Percentiles rank a stretch among this genome's conserved stretches.
Evolutionary conservation across 768 basidiomycete genomes (phyloP).

Genomic region (Exsudoporus frostii): DNA sequence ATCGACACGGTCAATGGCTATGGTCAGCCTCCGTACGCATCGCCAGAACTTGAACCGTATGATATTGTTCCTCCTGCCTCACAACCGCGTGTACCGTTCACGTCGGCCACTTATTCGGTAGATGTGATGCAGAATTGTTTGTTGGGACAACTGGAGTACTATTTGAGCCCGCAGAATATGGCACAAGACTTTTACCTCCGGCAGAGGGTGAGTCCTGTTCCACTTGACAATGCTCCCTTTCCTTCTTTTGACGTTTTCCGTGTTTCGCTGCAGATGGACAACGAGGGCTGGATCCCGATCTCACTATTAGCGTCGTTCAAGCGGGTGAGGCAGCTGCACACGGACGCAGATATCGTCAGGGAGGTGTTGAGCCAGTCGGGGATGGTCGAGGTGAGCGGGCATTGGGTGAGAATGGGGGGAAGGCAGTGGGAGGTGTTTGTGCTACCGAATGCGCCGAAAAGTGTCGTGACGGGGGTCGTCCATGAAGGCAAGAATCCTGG

Average conservation of each 20-base stretch:
- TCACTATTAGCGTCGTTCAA: constrained; percentile 83
- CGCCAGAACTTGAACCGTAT: constrained; percentile 31
- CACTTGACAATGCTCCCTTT: not conserved
- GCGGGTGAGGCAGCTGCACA: constrained; percentile 68
- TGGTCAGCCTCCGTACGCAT: constrained; percentile 30
- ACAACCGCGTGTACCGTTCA: constrained; percentile 39
- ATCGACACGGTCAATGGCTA: constrained; percentile 27
- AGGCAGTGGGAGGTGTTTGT: constrained; percentile 59
- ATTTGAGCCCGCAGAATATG: constrained; percentile 87
- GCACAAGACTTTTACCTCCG: constrained; percentile 83
- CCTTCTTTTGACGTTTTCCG: not conserved
- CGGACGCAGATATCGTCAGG: constrained; percentile 54
- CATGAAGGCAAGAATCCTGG: not conserved
- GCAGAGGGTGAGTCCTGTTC: constrained; percentile 53
- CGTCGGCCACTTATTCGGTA: constrained; percentile 50
- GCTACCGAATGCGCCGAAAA: constrained; percentile 54
- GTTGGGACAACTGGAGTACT: constrained; percentile 87
- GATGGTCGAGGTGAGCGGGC: constrained; percentile 65
- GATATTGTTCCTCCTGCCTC: constrained; percentile 21
- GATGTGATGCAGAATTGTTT: constrained; percentile 68
- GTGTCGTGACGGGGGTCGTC: constrained; percentile 27
- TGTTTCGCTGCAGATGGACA: constrained; percentile 69
- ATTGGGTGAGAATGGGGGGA: constrained; percentile 65
- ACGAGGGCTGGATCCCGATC: constrained; percentile 83
- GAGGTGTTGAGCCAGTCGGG: constrained; percentile 68